Evolutionary conservation across 2,329 filamentous ascomycete species (phyloP).

Genomic region (Alternaria triticina): DNA sequence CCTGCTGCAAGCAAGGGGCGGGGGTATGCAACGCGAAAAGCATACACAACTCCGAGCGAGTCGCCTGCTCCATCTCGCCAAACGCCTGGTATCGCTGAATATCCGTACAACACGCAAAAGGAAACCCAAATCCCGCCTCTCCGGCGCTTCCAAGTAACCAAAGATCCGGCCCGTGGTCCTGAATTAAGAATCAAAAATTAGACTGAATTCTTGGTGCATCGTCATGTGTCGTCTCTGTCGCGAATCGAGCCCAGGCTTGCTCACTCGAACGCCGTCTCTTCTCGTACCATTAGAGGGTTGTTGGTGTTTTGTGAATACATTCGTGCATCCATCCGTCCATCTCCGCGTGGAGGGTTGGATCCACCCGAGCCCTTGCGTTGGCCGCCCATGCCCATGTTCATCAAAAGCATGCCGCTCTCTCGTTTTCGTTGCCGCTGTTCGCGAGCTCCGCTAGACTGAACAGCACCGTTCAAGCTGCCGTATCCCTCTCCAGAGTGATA

Average conservation of each 20-base stretch:
- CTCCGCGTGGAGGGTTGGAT: slow-evolving; percentile 23
- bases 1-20: slow-evolving; percentile 22
- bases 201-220: slow-evolving; percentile 17
- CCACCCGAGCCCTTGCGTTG: slow-evolving; percentile 48
- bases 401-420: slow-evolving; percentile 49
- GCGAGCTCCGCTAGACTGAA: slow-evolving; percentile 32
- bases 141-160: slow-evolving; percentile 8
- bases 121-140: background rate
- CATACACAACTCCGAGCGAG: background rate
- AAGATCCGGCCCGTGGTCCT: slow-evolving; percentile 36
- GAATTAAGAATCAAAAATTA: slow-evolving; percentile 44
- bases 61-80: background rate
- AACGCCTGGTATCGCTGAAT: slow-evolving; percentile 3
- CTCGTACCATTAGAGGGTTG: slow-evolving; percentile 35
- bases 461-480: slow-evolving; percentile 43
- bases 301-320: slow-evolving; percentile 4
- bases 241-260: background rate
- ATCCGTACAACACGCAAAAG: slow-evolving; percentile 10
- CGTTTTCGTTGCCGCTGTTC: slow-evolving; percentile 44
- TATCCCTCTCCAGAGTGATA: slow-evolving; percentile 39
- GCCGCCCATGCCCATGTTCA: slow-evolving; percentile 44
- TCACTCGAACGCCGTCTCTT: slow-evolving; percentile 44
- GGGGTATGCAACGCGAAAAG: slow-evolving; percentile 23
- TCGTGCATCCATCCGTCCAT: slow-evolving; percentile 29
- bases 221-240: slow-evolving; percentile 1